These are phyloP conservation scores for Pichia terricola DNA, from an alignment of 1,139 yeast genomes.

Conservation along the genomic window DNA sequence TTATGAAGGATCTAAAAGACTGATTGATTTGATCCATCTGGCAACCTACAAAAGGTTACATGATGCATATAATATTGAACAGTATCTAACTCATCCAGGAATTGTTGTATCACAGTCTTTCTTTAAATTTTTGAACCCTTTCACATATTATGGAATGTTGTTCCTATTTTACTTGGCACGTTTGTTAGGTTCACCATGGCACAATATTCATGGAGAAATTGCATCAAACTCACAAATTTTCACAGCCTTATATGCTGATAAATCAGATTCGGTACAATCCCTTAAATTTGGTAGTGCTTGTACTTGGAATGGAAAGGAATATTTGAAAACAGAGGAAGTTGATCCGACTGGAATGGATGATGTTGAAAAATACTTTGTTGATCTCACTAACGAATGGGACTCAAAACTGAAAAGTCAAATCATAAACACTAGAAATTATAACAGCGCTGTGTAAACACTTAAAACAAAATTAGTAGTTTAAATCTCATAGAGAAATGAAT, in stretches of 20 bases:
- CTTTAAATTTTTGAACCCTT: conserved; percentile 60
- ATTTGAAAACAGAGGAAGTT: conserved; percentile 43
- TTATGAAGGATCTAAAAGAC: conserved; percentile 88
- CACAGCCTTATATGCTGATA: conserved; percentile 41
- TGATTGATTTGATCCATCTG: conserved; percentile 73
- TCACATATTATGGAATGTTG: conserved; percentile 82
- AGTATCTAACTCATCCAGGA: conserved; percentile 88
- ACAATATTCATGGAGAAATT: conserved; percentile 75
- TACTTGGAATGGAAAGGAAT: conserved; percentile 53
- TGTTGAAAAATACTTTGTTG: conserved; percentile 50
- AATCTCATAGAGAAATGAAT: too few relatives aligned
- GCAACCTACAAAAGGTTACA: conserved; percentile 50
- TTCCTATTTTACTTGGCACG: conserved; percentile 78
- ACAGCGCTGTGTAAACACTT: too few relatives aligned
- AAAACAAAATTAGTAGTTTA: too few relatives aligned
- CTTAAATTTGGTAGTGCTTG: conserved; percentile 72
- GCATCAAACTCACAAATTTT: conserved; percentile 83
- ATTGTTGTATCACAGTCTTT: conserved; percentile 81
- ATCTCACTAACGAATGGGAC: conserved; percentile 55
- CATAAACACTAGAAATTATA: conserved; percentile 35
- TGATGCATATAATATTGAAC: conserved; percentile 43
- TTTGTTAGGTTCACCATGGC: conserved; percentile 74
- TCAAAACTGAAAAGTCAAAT: conserved; percentile 64
- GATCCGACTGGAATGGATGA: conserved; percentile 58
- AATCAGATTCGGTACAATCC: conserved; percentile 29